Conservation (phyloP, 2,329 filamentous ascomycete species). For the Xenosphaeropsis pyriputrescens region DNA sequence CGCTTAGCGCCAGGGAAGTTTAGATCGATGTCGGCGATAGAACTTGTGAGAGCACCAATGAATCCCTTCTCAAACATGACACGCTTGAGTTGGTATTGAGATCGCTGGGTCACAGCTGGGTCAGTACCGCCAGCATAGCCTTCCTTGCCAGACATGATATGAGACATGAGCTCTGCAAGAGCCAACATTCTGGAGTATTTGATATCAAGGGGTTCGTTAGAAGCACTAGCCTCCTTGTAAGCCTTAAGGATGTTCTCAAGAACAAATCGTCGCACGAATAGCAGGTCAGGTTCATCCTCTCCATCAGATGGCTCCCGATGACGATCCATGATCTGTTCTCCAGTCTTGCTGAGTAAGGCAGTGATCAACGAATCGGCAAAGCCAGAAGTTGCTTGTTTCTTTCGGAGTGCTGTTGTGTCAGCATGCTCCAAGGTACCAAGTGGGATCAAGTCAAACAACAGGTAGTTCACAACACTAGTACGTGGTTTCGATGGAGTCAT, state of each 20-base stretch:
- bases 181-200: conserved; percentile 82
- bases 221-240: conserved; percentile 74
- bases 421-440: conserved; percentile 49
- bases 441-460: conserved; percentile 66
- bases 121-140: conserved; percentile 36
- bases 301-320: conserved; percentile 42
- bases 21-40: conserved; percentile 89
- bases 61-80: conserved; percentile 99
- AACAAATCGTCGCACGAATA: conserved; percentile 90
- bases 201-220: conserved; percentile 65
- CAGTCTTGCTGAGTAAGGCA: conserved; percentile 76
- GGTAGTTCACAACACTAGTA: conserved; percentile 83
- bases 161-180: conserved; percentile 81
- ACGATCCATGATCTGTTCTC: conserved; percentile 53
- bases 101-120: conserved; percentile 26
- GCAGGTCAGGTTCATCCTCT: conserved; percentile 69
- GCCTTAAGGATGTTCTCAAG: conserved; percentile 84
- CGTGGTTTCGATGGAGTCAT: conserved; percentile 84
- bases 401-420: conserved; percentile 67
- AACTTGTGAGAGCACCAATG: conserved; percentile 73
- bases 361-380: conserved; percentile 81
- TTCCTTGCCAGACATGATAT: conserved; percentile 74
- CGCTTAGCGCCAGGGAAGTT: conserved; percentile 89
- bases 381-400: conserved; percentile 69
- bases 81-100: conserved; percentile 73